Evolutionary conservation across 2,329 filamentous ascomycete genomes (phyloP).

Genomic region (Cercospora canescens): DNA sequence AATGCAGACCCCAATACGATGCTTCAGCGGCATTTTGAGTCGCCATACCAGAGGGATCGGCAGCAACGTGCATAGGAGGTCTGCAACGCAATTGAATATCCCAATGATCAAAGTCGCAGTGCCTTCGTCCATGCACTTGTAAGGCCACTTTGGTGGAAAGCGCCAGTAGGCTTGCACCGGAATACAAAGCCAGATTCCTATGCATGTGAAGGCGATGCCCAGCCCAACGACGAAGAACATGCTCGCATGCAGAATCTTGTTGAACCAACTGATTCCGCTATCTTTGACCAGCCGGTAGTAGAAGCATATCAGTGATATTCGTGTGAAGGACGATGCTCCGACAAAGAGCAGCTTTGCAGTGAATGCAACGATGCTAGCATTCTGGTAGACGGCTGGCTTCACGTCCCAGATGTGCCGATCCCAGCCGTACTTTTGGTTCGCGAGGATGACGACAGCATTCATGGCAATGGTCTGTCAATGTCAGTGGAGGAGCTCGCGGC

Average conservation of each 20-base stretch:
- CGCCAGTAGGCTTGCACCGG: slow-evolving; percentile 43
- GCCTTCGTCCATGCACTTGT: slow-evolving; percentile 45
- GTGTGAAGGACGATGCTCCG: slow-evolving; percentile 44
- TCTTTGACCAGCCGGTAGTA: slow-evolving; percentile 48
- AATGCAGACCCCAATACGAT: slow-evolving; percentile 41
- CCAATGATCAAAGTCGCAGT: slow-evolving; percentile 40
- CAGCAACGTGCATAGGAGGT: slow-evolving; percentile 44
- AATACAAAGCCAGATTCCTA: slow-evolving; percentile 43
- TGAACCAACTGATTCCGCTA: slow-evolving; percentile 41
- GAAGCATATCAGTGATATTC: slow-evolving; percentile 47
- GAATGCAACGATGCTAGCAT: slow-evolving; percentile 42
- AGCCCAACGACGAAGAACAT: slow-evolving; percentile 40
- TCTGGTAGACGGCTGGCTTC: slow-evolving; percentile 20
- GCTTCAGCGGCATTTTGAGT: slow-evolving; percentile 45
- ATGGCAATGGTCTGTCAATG: slow-evolving; percentile 36
- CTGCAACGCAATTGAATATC: slow-evolving; percentile 46
- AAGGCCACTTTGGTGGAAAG: slow-evolving; percentile 33
- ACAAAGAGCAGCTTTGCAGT: slow-evolving; percentile 45
- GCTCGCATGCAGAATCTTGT: slow-evolving; percentile 41
- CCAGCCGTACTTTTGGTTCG: slow-evolving; percentile 45
- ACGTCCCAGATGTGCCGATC: slow-evolving; percentile 26
- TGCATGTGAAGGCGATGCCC: slow-evolving; percentile 40
- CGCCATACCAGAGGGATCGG: slow-evolving; percentile 46
- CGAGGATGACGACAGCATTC: slow-evolving; percentile 42
- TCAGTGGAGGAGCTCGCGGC: neutral